These are phyloP conservation scores for Vaccinium myrtillus DNA, from an alignment of 148 eudicot species.

Conservation along the genomic window DNA sequence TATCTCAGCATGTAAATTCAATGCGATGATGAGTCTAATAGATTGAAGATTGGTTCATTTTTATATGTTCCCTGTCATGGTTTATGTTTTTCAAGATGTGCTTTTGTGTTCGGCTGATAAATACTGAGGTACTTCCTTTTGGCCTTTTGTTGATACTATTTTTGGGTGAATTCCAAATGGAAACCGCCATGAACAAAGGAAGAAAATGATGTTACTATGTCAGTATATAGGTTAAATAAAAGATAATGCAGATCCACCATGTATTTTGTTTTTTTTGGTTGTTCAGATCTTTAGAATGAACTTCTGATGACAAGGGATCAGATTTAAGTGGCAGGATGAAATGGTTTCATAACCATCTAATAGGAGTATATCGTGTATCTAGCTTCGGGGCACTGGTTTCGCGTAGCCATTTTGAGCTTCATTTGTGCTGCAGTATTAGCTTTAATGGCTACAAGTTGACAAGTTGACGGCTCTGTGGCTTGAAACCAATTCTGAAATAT, in stretches of 20 bases:
- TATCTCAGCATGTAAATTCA: neutral
- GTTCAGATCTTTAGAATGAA: neutral
- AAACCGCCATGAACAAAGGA: neutral
- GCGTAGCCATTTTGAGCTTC: neutral
- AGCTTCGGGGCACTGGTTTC: conserved; percentile 7
- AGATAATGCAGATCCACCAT: neutral
- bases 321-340: neutral
- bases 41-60: neutral
- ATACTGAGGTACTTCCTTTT: neutral
- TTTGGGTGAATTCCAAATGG: neutral
- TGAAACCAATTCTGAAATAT: neutral
- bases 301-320: neutral
- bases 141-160: conserved; percentile 5
- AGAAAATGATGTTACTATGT: neutral
- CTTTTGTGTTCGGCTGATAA: neutral
- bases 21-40: neutral
- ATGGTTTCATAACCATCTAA: neutral
- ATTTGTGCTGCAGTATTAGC: neutral
- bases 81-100: neutral
- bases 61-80: neutral
- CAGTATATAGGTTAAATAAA: neutral
- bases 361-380: neutral
- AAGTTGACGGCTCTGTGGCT: neutral
- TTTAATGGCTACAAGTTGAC: neutral
- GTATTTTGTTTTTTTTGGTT: neutral